phyloP scores from a whole-genome alignment of 441 rosid species.

The Erodium trifolium region DNA sequence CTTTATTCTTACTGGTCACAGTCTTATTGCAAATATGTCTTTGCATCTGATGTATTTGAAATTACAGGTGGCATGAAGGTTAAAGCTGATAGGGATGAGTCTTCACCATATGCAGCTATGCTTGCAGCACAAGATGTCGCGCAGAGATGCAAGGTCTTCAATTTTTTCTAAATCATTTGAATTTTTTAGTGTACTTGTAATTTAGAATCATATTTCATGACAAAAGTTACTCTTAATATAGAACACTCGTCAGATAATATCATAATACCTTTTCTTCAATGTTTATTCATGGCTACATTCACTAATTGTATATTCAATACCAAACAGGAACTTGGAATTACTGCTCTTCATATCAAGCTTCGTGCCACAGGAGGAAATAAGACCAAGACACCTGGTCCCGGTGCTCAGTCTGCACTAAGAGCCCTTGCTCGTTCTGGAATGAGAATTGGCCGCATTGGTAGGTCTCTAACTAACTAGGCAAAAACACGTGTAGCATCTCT shows the following conservation, averaged over 20 bases:
- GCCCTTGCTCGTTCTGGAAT: too few species aligned
- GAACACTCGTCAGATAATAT: too few species aligned
- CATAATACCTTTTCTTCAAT: background rate
- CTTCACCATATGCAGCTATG: constrained; percentile 30
- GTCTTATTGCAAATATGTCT: background rate
- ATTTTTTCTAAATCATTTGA: background rate
- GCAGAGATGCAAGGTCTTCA: constrained; percentile 59
- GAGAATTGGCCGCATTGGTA: background rate
- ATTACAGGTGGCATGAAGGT: constrained; percentile 79
- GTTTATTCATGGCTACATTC: background rate
- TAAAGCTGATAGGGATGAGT: constrained; percentile 62
- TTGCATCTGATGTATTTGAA: background rate
- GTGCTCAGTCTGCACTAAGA: constrained; percentile 81
- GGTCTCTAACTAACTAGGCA: background rate
- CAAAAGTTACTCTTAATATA: too few species aligned
- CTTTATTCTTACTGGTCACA: too few species aligned
- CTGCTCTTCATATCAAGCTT: constrained; percentile 83
- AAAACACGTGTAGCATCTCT: background rate
- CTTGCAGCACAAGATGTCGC: constrained; percentile 87
- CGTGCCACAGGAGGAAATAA: constrained; percentile 57
- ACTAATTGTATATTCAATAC: background rate
- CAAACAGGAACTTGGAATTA: constrained; percentile 65
- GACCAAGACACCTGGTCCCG: constrained; percentile 65
- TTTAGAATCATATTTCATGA: too few species aligned
- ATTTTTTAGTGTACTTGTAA: background rate